Conservation (phyloP, 192 early-diverging fungal species). For the Linnemannia hyalina region DNA sequence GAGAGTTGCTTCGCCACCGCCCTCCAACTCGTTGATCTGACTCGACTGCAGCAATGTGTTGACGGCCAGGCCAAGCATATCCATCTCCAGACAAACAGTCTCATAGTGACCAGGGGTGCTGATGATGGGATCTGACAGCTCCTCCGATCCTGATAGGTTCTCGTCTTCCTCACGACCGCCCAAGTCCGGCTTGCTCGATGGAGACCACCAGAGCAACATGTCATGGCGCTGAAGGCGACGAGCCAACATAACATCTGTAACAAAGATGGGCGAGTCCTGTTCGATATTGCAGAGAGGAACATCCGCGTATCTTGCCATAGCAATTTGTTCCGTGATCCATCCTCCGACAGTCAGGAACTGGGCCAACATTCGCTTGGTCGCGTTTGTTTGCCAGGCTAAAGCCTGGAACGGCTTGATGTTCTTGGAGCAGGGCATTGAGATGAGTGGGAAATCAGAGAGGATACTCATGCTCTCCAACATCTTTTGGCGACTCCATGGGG, state of each 20-base stretch:
- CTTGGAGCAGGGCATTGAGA: constrained; percentile 78
- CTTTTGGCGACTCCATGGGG: constrained; percentile 66
- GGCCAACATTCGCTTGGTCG: constrained; percentile 77
- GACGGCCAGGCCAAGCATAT: constrained; percentile 83
- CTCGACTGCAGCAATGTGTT: constrained; percentile 85
- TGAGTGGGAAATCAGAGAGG: constrained; percentile 78
- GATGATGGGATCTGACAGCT: constrained; percentile 77
- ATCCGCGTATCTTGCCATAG: constrained; percentile 83
- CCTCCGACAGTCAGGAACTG: constrained; percentile 81
- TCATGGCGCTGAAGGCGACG: constrained; percentile 82
- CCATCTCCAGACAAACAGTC: constrained; percentile 88
- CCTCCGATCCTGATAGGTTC: constrained; percentile 65
- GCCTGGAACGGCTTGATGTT: constrained; percentile 81
- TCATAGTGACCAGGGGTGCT: constrained; percentile 82
- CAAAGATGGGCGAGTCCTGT: constrained; percentile 83
- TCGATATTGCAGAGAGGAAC: constrained; percentile 93
- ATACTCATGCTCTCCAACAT: constrained; percentile 63
- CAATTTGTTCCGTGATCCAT: constrained; percentile 81
- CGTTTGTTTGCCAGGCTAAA: constrained; percentile 87
- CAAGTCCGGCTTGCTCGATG: constrained; percentile 82
- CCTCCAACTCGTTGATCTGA: constrained; percentile 86
- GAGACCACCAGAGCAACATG: constrained; percentile 93
- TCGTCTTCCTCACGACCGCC: constrained; percentile 91
- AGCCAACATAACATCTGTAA: constrained; percentile 89
- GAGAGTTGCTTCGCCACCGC: constrained; percentile 58